phyloP scores from a whole-genome alignment of 2,329 filamentous ascomycete genomes.

The Ramularia collo-cygni region DNA sequence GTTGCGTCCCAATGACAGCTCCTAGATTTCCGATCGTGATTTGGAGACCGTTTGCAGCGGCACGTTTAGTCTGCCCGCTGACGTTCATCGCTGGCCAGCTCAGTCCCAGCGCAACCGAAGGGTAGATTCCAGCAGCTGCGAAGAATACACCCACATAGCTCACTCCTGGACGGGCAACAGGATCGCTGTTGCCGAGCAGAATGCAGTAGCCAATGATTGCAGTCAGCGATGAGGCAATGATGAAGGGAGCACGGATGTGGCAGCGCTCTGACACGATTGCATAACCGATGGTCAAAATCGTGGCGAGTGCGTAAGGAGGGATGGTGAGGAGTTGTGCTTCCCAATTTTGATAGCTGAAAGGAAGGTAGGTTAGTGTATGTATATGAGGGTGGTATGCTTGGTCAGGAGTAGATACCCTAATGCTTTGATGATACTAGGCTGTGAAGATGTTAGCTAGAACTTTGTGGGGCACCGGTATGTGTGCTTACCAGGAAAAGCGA shows the following conservation, averaged over 20 bases:
- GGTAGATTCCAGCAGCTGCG: conserved; percentile 56
- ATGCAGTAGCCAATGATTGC: conserved; percentile 36
- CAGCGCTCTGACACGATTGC: conserved; percentile 56
- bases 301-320: conserved; percentile 36
- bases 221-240: conserved; percentile 44
- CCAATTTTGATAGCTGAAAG: conserved; percentile 18
- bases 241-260: conserved; percentile 55
- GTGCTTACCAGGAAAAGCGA: conserved; percentile 39
- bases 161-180: conserved; percentile 36
- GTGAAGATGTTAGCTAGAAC: conserved; percentile 19
- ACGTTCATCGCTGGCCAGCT: conserved; percentile 69
- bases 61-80: conserved; percentile 59
- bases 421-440: conserved; percentile 58
- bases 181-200: conserved; percentile 29
- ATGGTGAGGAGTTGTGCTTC: conserved; percentile 35
- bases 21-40: conserved; percentile 66
- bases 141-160: conserved; percentile 37
- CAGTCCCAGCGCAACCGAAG: conserved; percentile 55
- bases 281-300: conserved; percentile 50
- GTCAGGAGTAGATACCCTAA: no score
- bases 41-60: conserved; percentile 62
- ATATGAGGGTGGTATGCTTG: no score
- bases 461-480: conserved; percentile 25
- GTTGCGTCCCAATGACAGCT: conserved; percentile 61
- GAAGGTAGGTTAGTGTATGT: no score